Evolutionary conservation across 2,329 filamentous ascomycete genomes (phyloP).

Genomic region (Xylaria sp.): DNA sequence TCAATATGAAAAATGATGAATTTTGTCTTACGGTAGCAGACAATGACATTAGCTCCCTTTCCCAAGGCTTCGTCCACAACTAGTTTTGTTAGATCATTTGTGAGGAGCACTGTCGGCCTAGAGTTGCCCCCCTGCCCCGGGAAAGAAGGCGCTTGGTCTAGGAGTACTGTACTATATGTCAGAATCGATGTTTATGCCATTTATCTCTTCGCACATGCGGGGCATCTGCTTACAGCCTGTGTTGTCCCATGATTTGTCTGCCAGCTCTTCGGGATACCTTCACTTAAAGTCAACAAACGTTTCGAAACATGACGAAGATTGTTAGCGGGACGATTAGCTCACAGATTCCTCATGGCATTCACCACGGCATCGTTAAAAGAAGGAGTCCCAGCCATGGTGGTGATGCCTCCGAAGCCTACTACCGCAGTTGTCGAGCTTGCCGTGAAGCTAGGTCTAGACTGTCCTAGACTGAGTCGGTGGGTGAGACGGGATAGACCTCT

Average conservation of each 20-base stretch:
- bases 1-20: background rate
- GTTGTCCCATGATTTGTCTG: constrained; percentile 93
- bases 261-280: constrained; percentile 87
- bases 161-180: constrained; percentile 47
- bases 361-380: constrained; percentile 68
- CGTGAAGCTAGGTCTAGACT: background rate
- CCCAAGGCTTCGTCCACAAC: constrained; percentile 90
- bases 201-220: background rate
- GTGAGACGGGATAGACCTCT: background rate
- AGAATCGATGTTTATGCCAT: background rate
- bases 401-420: constrained; percentile 8
- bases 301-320: background rate
- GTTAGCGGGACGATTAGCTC: constrained; percentile 43
- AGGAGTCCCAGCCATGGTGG: constrained; percentile 34
- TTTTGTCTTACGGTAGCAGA: constrained; percentile 76
- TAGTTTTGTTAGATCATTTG: constrained; percentile 86
- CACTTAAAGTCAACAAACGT: background rate
- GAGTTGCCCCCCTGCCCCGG: constrained; percentile 53
- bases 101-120: constrained; percentile 58
- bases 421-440: constrained; percentile 1
- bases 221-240: constrained; percentile 65
- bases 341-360: constrained; percentile 79
- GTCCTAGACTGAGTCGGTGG: background rate
- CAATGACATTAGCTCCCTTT: constrained; percentile 75
- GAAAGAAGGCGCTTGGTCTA: constrained; percentile 60